Percentiles rank a stretch among this genome's conserved stretches.
Evolutionary conservation across 225 moss, liverwort and hornwort genomes (phyloP).

Genomic region (Takakia lepidozioides): DNA sequence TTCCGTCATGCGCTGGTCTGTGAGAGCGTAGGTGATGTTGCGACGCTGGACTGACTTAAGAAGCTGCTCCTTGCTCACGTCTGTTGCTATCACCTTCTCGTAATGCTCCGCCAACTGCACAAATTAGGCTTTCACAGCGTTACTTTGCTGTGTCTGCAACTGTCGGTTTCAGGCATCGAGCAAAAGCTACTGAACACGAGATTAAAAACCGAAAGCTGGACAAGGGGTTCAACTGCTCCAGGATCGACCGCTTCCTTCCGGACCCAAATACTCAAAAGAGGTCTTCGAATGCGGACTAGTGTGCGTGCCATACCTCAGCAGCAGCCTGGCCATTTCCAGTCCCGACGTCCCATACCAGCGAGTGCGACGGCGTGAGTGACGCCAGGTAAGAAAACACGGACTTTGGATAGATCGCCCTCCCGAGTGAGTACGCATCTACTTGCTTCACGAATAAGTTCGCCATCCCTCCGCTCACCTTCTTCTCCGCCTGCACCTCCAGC

Average conservation of each 20-base stretch:
- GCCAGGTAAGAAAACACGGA: slow-evolving; percentile 32
- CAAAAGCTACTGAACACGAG: no score
- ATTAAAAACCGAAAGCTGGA: no score
- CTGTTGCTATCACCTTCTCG: slow-evolving; percentile 54
- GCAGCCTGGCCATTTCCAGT: slow-evolving; percentile 65
- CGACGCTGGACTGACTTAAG: slow-evolving; percentile 29
- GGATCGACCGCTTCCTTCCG: no score
- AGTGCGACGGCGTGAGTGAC: slow-evolving; percentile 35
- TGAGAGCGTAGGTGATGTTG: slow-evolving; percentile 35
- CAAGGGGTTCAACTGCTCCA: no score
- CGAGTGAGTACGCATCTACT: slow-evolving; percentile 25
- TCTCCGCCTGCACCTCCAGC: no score
- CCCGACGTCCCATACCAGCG: slow-evolving; percentile 50
- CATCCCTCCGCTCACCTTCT: slow-evolving; percentile 13
- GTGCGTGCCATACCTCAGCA: no score
- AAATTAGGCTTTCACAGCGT: no score
- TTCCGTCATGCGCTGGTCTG: slow-evolving; percentile 15
- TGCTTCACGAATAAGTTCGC: slow-evolving; percentile 32
- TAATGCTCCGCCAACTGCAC: slow-evolving; percentile 51
- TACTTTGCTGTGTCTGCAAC: no score
- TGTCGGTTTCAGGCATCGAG: no score
- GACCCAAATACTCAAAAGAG: no score
- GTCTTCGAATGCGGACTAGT: no score
- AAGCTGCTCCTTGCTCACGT: slow-evolving; percentile 47
- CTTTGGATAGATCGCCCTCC: slow-evolving; percentile 28